Evolutionary conservation across 2,329 filamentous ascomycete genomes (phyloP), one percentile per base, ranked within the genome.

Genomic region (Colletotrichum gloeosporioides): DNA sequence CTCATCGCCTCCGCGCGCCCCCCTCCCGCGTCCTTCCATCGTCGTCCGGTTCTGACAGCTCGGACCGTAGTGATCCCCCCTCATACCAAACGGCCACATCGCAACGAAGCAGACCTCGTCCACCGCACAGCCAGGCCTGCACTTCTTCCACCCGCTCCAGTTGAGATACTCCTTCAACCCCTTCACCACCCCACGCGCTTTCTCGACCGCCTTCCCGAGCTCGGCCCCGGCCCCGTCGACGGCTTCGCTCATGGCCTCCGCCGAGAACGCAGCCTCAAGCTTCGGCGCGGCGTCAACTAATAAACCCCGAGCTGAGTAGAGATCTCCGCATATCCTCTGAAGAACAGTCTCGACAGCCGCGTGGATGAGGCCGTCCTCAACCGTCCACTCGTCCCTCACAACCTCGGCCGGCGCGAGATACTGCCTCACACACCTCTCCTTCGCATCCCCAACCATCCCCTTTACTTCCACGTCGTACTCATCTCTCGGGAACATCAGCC

Each of bases 111-210:
- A 92, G 4, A 92, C 82, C 81, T 93, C 88, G 61, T 90, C 86
- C 9, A 86, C 84, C 0, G 79, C 82, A 79, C 92, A 94, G 1
- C 86, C 85, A 8, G 85, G 84, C 73, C 25, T 76, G 68, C 91
- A 91, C 66, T 88, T 86, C 78, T 90, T 92, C 91, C 91, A 93
- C 0, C 83, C 87, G 5, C 90, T 87, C 92, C 92, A 94, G 8
- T 86, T 85, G 4, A 94, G 84, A 73, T 88, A 89, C 2, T 82
- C 77, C 25, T 89, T 87, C 18, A 94, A 71, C 1, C 68, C 39
- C 18, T 71, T 77, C 9, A 84, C 68, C 8, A 79, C 67, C 22
- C 34, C 32, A 3, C 75, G 72, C 6, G 74, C 78, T 16, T 16
- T 25, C 39, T 49, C 57, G 0, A 80, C 73, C 15, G 73, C 76